phyloP scores from a whole-genome alignment of 257 asterid genomes.

The Solanum raphanifolium region DNA sequence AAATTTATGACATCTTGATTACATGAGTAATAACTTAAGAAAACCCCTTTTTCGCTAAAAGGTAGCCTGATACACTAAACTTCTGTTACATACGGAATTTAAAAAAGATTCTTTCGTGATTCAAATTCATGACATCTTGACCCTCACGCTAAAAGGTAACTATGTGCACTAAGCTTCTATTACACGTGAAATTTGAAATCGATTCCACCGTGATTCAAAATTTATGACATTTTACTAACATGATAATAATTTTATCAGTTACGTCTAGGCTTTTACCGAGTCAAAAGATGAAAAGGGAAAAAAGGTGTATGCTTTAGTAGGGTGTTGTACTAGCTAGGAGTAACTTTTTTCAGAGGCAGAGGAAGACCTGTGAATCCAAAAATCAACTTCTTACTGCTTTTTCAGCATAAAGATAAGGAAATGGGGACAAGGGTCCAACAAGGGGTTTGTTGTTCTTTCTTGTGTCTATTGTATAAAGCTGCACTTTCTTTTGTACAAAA shows the following conservation, averaged over 20 bases:
- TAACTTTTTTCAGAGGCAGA: background rate
- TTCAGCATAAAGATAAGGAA: constrained; percentile 3
- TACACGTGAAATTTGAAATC: no score
- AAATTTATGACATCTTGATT: background rate
- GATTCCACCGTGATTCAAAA: background rate
- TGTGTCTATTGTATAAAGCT: background rate
- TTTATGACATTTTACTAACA: background rate
- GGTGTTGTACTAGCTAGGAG: background rate
- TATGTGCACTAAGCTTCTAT: no score
- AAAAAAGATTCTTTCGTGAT: background rate
- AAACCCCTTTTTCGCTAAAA: background rate
- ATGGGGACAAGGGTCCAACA: background rate
- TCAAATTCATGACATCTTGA: background rate
- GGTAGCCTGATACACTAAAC: no score
- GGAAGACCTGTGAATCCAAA: background rate
- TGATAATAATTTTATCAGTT: background rate
- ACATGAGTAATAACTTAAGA: background rate
- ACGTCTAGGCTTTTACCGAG: background rate
- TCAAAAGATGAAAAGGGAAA: background rate
- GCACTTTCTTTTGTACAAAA: background rate
- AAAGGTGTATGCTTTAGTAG: background rate
- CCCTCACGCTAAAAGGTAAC: background rate
- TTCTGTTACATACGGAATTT: background rate
- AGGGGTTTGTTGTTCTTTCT: background rate
- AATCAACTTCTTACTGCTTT: background rate